Percentiles rank a stretch among this genome's conserved stretches.
phyloP scores from a whole-genome alignment of 2,329 filamentous ascomycete species.

The Aspergillus quadrilineatus region DNA sequence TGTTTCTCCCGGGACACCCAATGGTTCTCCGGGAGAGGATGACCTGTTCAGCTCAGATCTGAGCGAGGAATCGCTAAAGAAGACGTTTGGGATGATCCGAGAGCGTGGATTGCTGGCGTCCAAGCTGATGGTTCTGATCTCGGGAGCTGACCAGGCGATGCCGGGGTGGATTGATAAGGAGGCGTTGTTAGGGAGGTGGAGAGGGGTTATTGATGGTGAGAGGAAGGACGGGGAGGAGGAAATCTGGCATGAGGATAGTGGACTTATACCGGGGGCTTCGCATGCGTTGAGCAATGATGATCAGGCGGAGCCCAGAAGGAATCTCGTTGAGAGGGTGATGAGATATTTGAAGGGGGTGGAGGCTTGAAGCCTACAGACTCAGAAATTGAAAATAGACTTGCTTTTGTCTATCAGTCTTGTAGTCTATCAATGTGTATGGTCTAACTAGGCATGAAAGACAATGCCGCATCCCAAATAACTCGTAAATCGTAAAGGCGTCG shows the following conservation, averaged over 20 bases:
- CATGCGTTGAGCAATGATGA: constrained; percentile 39
- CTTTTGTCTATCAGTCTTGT: neutral
- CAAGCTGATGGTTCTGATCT: constrained; percentile 49
- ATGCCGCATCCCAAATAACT: neutral
- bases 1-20: constrained; percentile 52
- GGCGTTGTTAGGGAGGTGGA: constrained; percentile 43
- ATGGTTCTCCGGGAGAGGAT: constrained; percentile 64
- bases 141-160: constrained; percentile 48
- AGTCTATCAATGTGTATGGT: neutral
- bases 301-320: constrained; percentile 29
- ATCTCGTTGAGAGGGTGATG: constrained; percentile 29
- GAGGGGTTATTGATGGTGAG: constrained; percentile 28
- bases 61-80: constrained; percentile 53
- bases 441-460: too few relatives aligned
- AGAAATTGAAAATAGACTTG: neutral
- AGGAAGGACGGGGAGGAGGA: constrained; percentile 31
- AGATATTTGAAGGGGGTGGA: constrained; percentile 21
- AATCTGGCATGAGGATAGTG: constrained; percentile 51
- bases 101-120: constrained; percentile 37
- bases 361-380: neutral
- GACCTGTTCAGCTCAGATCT: constrained; percentile 83
- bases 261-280: constrained; percentile 44
- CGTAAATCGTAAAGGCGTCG: neutral
- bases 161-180: constrained; percentile 50
- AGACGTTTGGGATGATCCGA: constrained; percentile 61